Evolutionary conservation across 202 grass and related monocot genomes (phyloP), one percentile per base, ranked within the genome.

Genomic region (Elaeis oleifera): DNA sequence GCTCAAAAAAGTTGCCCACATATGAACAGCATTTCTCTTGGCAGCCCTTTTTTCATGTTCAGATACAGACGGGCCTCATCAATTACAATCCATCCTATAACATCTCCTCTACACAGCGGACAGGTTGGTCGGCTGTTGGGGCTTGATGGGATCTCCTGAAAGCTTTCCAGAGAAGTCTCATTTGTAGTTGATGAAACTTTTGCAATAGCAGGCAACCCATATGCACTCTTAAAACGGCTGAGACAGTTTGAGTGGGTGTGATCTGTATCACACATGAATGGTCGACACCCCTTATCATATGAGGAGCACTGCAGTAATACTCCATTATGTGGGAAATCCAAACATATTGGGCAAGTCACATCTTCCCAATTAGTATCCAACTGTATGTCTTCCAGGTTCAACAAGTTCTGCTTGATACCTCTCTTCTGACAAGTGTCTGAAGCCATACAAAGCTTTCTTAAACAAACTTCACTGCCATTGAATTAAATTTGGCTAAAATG

Each of bases 211-310:
- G 87, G 87, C 2, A 91, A 59, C 44, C 86, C 82, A 70, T 89
- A 82, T 50, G 94, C 88, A 72, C 69, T 79, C 72, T 86, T 92
- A 51, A 97, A 97, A 64, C 88, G 87, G 64, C 86, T 84, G 1
- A 97, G 82, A 60, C 94, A 97, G 60, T 97, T 97, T 31, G 94
- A 97, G 13, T 78, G 94, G 3, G 82, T 86, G 71, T 97, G 88
- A 60, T 92, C 88, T 0, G 94, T 97, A 20, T 92, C 94, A 7
- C 88, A 97, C 60, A 97, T 84, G 71, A 92, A 97, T 8, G 94
- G 82, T 20, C 88, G 78, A 69, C 94, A 97, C 0, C 94, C 94
- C 56, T 92, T 89, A 61, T 92, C 92, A 64, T 89, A 89, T 27
- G 87, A 91, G 0, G 88, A 80, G 51, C 92, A 97, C n/a, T 76